Conservation (phyloP, 148 eudicot genomes). For the Suaeda aralocaspica region DNA sequence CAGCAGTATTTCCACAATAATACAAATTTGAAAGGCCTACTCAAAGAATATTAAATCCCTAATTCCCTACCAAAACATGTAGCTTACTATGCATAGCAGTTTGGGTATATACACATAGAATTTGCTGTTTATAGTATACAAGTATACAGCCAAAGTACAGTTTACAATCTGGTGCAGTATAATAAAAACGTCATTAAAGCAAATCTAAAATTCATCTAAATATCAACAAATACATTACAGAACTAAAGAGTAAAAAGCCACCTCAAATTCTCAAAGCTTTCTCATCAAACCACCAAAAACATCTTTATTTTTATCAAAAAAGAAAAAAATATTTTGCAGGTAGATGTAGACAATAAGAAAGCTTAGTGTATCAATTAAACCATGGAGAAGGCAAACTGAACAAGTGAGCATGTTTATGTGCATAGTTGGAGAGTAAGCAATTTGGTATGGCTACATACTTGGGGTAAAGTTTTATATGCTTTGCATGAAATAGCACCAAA, state of each 20-base stretch:
- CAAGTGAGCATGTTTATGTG: no score
- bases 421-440: no score
- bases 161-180: background rate
- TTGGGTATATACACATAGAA: background rate
- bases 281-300: background rate
- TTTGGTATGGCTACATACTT: background rate
- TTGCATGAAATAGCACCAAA: background rate
- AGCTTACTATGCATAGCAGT: background rate
- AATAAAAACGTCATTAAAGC: background rate
- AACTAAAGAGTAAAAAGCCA: background rate
- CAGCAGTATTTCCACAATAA: conserved; percentile 2
- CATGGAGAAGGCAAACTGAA: no score
- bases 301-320: no score
- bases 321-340: background rate
- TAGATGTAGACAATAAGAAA: background rate
- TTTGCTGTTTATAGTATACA: background rate
- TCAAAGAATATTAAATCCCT: background rate
- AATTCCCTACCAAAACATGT: background rate
- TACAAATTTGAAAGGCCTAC: background rate
- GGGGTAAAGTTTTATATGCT: background rate
- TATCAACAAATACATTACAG: background rate
- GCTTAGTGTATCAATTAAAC: no score
- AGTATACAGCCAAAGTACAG: background rate
- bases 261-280: background rate
- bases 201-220: background rate